phyloP scores from a whole-genome alignment of 192 early-diverging fungal species.

The Coemansia sp. region DNA sequence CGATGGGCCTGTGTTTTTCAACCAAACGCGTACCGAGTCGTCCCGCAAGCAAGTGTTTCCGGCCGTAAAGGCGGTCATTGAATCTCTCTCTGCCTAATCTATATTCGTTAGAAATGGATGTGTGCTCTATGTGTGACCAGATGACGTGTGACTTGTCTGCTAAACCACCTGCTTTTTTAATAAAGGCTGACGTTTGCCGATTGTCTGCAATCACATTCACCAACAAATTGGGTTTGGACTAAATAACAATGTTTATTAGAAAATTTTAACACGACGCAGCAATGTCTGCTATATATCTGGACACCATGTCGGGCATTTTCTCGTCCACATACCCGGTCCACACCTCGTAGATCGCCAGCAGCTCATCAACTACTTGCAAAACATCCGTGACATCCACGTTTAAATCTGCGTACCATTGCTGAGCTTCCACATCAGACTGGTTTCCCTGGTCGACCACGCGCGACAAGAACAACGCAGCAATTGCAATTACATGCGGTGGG shows the following conservation, averaged over 20 bases:
- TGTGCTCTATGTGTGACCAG: too few species aligned
- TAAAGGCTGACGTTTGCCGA: neutral
- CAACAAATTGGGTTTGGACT: neutral
- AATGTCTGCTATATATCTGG: slow-evolving; percentile 39
- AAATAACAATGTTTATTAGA: neutral
- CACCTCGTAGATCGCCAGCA: slow-evolving; percentile 67
- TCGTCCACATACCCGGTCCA: slow-evolving; percentile 68
- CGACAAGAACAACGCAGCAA: slow-evolving; percentile 72
- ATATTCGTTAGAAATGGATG: too few species aligned
- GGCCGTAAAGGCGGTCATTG: slow-evolving; percentile 26
- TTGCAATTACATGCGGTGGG: slow-evolving; percentile 86
- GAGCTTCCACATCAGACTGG: slow-evolving; percentile 57
- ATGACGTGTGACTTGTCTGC: too few species aligned
- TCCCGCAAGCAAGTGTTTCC: slow-evolving; percentile 53
- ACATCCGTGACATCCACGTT: slow-evolving; percentile 80
- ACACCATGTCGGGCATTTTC: slow-evolving; percentile 48
- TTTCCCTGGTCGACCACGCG: slow-evolving; percentile 45
- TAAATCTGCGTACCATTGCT: slow-evolving; percentile 76
- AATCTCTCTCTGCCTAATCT: slow-evolving; percentile 3
- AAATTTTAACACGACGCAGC: slow-evolving; percentile 22
- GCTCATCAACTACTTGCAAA: slow-evolving; percentile 73
- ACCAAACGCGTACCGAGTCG: slow-evolving; percentile 24
- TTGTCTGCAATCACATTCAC: neutral
- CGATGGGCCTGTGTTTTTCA: slow-evolving; percentile 3
- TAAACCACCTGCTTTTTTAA: too few species aligned